phyloP scores from a whole-genome alignment of 129 eudicot species.

The Silybum marianum region DNA sequence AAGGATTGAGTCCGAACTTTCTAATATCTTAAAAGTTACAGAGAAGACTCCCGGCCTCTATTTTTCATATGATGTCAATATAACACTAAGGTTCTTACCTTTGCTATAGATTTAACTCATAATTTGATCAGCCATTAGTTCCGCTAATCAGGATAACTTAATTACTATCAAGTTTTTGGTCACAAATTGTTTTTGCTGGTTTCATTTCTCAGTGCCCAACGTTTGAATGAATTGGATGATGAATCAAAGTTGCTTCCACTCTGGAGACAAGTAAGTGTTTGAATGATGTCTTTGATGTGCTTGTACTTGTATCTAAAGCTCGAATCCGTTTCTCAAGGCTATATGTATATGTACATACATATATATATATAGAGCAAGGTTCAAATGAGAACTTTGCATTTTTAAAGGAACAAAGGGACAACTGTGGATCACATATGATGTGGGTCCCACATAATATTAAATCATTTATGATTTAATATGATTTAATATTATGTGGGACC shows the following conservation, averaged over 20 bases:
- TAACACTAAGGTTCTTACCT: slow-evolving; percentile 61
- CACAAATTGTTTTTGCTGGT: slow-evolving; percentile 1
- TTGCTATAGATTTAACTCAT: neutral
- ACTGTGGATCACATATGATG: too few relatives aligned
- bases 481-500: too few relatives aligned
- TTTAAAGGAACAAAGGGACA: too few relatives aligned
- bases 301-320: neutral
- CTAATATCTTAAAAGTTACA: slow-evolving; percentile 56
- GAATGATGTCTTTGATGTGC: neutral
- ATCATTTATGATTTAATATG: too few relatives aligned
- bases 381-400: too few relatives aligned
- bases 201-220: slow-evolving; percentile 55
- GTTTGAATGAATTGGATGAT: slow-evolving; percentile 69
- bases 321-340: neutral
- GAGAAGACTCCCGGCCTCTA: slow-evolving; percentile 62
- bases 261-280: slow-evolving; percentile 74
- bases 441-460: too few relatives aligned
- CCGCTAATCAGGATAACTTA: neutral
- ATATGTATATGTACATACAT: neutral
- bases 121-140: slow-evolving; percentile 2
- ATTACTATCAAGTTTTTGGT: neutral
- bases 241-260: slow-evolving; percentile 83
- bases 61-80: slow-evolving; percentile 83
- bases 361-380: neutral
- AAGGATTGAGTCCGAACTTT: slow-evolving; percentile 67